A percentile compares a stretch with the other conserved stretches of the same genome.
Conservation (phyloP, 2,329 filamentous ascomycete species). For the Phyllosticta ampelicida region DNA sequence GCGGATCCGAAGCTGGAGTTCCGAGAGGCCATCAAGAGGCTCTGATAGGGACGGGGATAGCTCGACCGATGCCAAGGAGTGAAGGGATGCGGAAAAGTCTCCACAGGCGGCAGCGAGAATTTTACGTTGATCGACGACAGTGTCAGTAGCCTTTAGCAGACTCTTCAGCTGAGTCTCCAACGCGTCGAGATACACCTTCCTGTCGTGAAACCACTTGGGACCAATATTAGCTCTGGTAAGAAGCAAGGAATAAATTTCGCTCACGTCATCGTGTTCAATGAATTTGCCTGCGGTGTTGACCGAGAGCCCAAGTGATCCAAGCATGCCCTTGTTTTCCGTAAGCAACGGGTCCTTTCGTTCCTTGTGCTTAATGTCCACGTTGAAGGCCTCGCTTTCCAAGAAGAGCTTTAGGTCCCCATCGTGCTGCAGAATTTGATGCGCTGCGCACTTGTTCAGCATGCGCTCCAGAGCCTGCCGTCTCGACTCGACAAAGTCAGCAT, state of each 20-base stretch:
- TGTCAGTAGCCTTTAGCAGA: constrained; percentile 86
- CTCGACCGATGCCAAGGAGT: constrained; percentile 84
- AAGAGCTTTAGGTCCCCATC: constrained; percentile 93
- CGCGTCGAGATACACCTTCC: constrained; percentile 86
- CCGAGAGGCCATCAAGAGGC: constrained; percentile 82
- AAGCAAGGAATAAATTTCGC: constrained; percentile 19
- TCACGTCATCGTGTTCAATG: constrained; percentile 90
- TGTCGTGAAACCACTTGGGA: constrained; percentile 87
- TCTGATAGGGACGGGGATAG: constrained; percentile 79
- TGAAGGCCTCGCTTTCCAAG: constrained; percentile 91
- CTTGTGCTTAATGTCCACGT: constrained; percentile 94
- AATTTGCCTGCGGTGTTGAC: constrained; percentile 73
- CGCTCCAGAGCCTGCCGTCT: constrained; percentile 84
- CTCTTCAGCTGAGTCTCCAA: constrained; percentile 85
- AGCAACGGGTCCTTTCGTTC: constrained; percentile 80
- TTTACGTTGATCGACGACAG: constrained; percentile 83
- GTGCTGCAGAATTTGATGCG: constrained; percentile 81
- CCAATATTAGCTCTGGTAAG: constrained; percentile 13
- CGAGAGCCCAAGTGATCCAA: constrained; percentile 71
- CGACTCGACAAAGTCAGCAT: constrained; percentile 92
- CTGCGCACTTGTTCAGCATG: constrained; percentile 94
- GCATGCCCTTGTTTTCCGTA: constrained; percentile 84
- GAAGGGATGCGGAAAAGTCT: constrained; percentile 88
- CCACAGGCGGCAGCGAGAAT: constrained; percentile 85
- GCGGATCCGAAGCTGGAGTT: constrained; percentile 84